Evolutionary conservation across 257 asterid species (phyloP), one percentile per base, ranked within the genome.

Genomic region (Anisodus acutangulus): DNA sequence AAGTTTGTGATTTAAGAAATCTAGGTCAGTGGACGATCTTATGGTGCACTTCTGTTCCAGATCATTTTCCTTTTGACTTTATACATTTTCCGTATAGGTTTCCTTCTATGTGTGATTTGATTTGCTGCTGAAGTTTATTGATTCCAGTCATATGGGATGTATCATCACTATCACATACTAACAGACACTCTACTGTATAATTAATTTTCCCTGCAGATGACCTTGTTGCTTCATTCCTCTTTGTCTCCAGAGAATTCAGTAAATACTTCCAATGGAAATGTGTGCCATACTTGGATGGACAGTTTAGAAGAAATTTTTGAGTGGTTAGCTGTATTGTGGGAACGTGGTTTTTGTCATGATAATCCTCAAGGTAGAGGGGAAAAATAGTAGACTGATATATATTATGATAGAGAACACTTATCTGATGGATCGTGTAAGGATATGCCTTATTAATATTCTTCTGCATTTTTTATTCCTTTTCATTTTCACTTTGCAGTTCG

Each of bases 311-410:
- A 92, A 87, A 86, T 88, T 82, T 94, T 87, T 88, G 90, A 89
- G 84, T 95, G 98, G 99, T 87, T 95, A 84, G 89, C 93, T 83
- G 90, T 95, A 83, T 85, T 95, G 86, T 94, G 98, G 99, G 95
- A 95, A 84, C 97, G 97, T 81, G 99, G 98, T 45, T 93, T 95
- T 86, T 92, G 89, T 88, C 99, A 95, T 87, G 97, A 91, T 89
- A 95, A 95, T 86, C 99, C 99, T 88, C 98, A 91, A 87, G 98
- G 99, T 94, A 83, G 58, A 72, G 43, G 83, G 76, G 7, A 11
- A 76, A 74, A 63, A 15, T 84, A 72, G 35, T 80, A 11, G 76
- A 82, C 19, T 49, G 60, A 64, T 49, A 49, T 67, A 16, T 70
- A 22, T 66, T 26, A 37, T 69, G 43, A 45, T 74, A 11, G 60